Evolutionary conservation across 2,329 filamentous ascomycete species (phyloP), one percentile per base, ranked within the genome.

Genomic region (Colletotrichum acutatum): DNA sequence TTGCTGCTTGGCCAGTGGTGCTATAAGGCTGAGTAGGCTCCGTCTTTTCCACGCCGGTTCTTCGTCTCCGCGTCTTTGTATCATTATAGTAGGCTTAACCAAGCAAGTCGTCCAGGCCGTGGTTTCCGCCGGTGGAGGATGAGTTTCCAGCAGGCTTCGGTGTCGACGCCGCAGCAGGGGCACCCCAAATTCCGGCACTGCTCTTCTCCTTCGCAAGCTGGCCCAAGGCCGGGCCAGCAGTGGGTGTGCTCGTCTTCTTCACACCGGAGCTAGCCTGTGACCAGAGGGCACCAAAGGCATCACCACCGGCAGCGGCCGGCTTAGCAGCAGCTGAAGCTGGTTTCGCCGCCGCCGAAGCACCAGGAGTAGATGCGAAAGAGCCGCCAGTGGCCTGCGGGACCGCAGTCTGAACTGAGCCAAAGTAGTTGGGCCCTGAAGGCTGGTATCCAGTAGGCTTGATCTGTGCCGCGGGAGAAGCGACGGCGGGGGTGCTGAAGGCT

Each of bases 181-280:
- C 90, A 22, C 96, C 97, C 95, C 97, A 99, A 75, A 99, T 94
- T 8, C 95, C 95, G 19, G 95, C 95, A 78, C 92, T 95, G 71
- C 95, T 97, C 88, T 98, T 98, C 84, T 98, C 95, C 87, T 98
- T 98, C n/a, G 95, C 96, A 83, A 99, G 90, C 82, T 97, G 95
- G 34, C 95, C 95, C 84, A 99, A 89, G 68, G 95, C 95, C 64
- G 95, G 92, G 0, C 93, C 93, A 71, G 91, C 88, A 66, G 85
- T 86, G 14, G 88, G 86, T 2, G 91, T 89, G 73, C 84, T 87
- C 1, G 88, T 84, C 85, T 97, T 97, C 86, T 95, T 95, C 76
- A 95, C 89, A 59, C 92, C 91, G 12, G 89, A 89, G 75, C 91
- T 94, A 32, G 92, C 92, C 76, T 90, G 91, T 72, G 92, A 92